Base-by-base conservation (phyloP, 179 eudicot species). In the Beta lomatogona region DNA sequence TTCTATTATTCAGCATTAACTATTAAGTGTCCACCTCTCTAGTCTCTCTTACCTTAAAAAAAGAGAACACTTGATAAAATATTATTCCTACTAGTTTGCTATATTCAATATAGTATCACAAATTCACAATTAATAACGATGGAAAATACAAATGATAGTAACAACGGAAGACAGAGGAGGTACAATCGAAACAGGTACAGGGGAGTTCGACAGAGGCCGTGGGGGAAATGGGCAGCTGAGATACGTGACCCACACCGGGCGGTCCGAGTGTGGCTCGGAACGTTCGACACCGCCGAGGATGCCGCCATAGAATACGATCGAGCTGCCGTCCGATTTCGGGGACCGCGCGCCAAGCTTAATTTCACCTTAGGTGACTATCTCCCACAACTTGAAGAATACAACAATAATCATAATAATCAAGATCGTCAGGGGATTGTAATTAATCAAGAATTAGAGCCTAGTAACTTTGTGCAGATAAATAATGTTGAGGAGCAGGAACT, bases 301-400 rank as follows among this genome's bases (percentile, higher is more conserved):
- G 93, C 91, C 0, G 93, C 93, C 3, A 71, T 86, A 15, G 93
- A 87, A 1, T 90, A 90, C 36, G 91, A 90, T 61, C 85, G 83
- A 53, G 85, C 86, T 3, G 88, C 91, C 0, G 77, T 87, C 0
- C 78, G 79, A 22, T 89, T 74, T 71, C 87, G 91, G 0, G 93
- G 91, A 0, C 79, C 83, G 4, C 65, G 87, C 1, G 91, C 91
- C 2, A 88, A 90, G 80, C 86, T 87, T 18, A 89, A 88, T 45
- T 90, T 90, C 31, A 80, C 90, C 0, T 53, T 82, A 15, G 65
- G 82, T 1, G 86, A 89, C 14, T 85, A 87, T 13, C 53, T 80
- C 1, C 75, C 60, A 28, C 25, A 73, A 10, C 41, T 36, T 36
- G 41, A 36, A 36, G 41, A 36, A 2, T 36, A 36, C 41, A 36